Conservation (phyloP, 2,329 filamentous ascomycete genomes). For the Xylaria sp. region DNA sequence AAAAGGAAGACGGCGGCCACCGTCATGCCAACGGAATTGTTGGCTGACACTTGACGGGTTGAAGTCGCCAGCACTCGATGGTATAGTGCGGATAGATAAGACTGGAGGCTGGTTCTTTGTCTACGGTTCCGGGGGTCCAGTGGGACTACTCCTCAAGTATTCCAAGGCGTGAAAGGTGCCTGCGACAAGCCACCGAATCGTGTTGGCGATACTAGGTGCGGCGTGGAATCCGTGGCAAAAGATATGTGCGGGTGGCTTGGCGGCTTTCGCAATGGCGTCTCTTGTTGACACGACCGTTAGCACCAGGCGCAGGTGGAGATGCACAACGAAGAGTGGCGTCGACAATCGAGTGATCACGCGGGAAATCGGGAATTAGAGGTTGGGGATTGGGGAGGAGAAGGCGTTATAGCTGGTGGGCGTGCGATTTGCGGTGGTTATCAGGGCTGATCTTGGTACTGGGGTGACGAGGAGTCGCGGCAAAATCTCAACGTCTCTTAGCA, state of each 20-base stretch:
- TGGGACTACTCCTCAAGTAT: conserved; percentile 13
- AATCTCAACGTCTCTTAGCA: conserved; percentile 18
- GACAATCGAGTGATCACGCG: conserved; percentile 4
- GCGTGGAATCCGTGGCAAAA: conserved; percentile 1
- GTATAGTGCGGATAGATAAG: neutral
- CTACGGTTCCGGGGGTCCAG: conserved; percentile 3
- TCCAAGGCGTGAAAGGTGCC: conserved; percentile 1
- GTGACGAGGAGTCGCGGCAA: conserved; percentile 28
- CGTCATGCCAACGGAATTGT: conserved; percentile 32
- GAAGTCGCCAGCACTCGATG: neutral
- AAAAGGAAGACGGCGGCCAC: conserved; percentile 23
- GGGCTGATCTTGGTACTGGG: conserved; percentile 13
- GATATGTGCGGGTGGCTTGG: neutral
- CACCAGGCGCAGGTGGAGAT: neutral
- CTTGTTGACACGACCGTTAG: neutral
- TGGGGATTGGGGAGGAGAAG: conserved; percentile 9
- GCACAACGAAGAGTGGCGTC: neutral
- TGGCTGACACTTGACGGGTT: conserved; percentile 1
- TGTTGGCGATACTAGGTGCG: neutral
- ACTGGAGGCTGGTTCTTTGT: conserved; percentile 19
- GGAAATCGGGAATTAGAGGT: neutral
- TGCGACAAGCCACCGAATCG: neutral
- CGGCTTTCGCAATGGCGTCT: neutral
- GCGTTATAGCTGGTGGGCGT: conserved; percentile 7
- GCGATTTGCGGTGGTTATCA: conserved; percentile 16